Percentiles rank a stretch among this genome's conserved stretches.
These are phyloP conservation scores for Botrytis pseudocinerea DNA, from an alignment of 2,329 filamentous ascomycete species.

Conservation along the genomic window DNA sequence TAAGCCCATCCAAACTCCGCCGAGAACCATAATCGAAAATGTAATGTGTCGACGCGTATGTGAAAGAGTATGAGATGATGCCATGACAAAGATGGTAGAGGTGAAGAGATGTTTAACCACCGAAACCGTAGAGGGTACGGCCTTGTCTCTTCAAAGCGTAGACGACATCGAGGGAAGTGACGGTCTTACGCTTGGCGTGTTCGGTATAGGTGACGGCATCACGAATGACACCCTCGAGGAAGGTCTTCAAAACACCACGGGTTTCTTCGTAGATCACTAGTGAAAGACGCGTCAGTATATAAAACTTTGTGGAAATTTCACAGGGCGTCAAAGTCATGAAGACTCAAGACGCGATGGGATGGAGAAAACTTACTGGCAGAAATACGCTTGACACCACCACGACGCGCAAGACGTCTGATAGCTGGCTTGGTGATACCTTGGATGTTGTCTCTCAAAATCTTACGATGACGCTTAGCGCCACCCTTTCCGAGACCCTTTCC, in stretches of 20 bases:
- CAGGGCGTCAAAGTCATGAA: slow-evolving; percentile 38
- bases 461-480: slow-evolving; percentile 97
- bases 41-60: slow-evolving; percentile 37
- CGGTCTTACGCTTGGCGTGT: slow-evolving; percentile 78
- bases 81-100: slow-evolving; percentile 1
- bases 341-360: slow-evolving; percentile 64
- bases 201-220: slow-evolving; percentile 50
- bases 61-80: slow-evolving; percentile 57
- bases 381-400: slow-evolving; percentile 99
- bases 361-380: slow-evolving; percentile 69
- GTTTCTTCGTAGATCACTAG: slow-evolving; percentile 80
- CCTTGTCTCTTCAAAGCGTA: slow-evolving; percentile 68
- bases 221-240: slow-evolving; percentile 78
- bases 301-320: slow-evolving; percentile 58
- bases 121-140: slow-evolving; percentile 68
- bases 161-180: slow-evolving; percentile 65
- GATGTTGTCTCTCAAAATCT: slow-evolving; percentile 99
- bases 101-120: slow-evolving; percentile 50
- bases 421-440: slow-evolving; percentile 99
- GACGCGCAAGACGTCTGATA: slow-evolving; percentile 96
- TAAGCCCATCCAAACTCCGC: slow-evolving; percentile 30
- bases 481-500: slow-evolving; percentile 98
- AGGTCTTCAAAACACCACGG: slow-evolving; percentile 79
- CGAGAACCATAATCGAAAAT: slow-evolving; percentile 33
- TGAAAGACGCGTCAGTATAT: slow-evolving; percentile 14